Evolutionary conservation across 2,329 filamentous ascomycete genomes (phyloP).

Genomic region (Beauveria brongniartii): DNA sequence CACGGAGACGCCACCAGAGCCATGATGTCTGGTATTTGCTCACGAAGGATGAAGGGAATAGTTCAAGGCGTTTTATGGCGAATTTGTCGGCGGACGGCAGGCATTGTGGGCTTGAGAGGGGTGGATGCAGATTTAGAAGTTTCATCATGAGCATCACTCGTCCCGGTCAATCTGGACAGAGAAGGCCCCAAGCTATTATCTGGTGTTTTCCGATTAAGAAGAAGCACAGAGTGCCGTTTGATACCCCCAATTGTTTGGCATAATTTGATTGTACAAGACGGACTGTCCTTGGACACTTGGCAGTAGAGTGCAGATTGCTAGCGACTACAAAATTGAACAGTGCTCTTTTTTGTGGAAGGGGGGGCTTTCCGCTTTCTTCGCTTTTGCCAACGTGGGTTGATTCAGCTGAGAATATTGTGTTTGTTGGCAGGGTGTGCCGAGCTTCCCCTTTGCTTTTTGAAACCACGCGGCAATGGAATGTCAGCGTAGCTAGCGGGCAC

Average conservation of each 20-base stretch:
- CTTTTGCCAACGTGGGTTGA: no score
- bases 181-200: background rate
- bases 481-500: background rate
- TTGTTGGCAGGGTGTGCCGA: no score
- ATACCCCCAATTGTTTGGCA: constrained; percentile 4
- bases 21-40: background rate
- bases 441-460: no score
- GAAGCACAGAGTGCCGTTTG: background rate
- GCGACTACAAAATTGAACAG: background rate
- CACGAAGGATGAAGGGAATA: background rate
- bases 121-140: background rate
- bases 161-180: background rate
- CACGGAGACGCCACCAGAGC: constrained; percentile 17
- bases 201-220: no score
- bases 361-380: no score
- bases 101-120: background rate
- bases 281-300: background rate
- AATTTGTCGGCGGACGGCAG: background rate
- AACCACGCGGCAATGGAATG: background rate
- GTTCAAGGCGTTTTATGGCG: background rate
- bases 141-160: background rate
- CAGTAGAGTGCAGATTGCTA: background rate
- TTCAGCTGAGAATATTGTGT: no score
- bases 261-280: background rate
- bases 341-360: background rate